Base-by-base conservation (phyloP, 345 rosid genomes). In the Syzygium aqueum region DNA sequence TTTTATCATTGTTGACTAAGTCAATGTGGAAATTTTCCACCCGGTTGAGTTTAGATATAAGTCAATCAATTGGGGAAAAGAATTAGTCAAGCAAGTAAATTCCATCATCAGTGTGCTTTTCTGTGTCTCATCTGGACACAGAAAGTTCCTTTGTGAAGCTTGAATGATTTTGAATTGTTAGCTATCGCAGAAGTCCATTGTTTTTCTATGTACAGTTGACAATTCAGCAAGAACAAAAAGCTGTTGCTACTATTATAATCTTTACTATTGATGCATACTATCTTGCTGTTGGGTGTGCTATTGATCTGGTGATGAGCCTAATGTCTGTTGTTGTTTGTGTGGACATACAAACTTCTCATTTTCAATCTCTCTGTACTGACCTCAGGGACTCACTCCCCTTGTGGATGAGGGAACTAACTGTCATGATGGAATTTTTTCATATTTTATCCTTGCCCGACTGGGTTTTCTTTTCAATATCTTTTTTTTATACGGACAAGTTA, bases 311-410 rank as follows among this genome's bases (percentile, higher is more conserved):
- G 67, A 77, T 84, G 59, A 77, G 57, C 86, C 90, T 14, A 85
- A 87, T 5, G 85, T 87, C 63, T 91, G 90, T 87, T 92, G 94
- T 83, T 92, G 94, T 87, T 92, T 93, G 0, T 93, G 0, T 96
- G 96, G 86, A 92, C 87, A 33, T 91, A 93, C 43, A 92, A 87
- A 87, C 89, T 93, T 95, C 51, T 94, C 95, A 22, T 73, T 96
- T 49, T 93, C 97, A 11, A 92, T 93, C 8, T 95, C 94, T 85
- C 93, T 89, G 33, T 93, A 93, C 87, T 73, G 57, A 12, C 86
- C 90, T 90, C 19, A 46, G 46, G 84, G 91, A 91, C 90, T 86
- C 90, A 93, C 84, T 92, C 86, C 15, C 89, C 78, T 53, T 86
- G 67, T 51, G 56, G 50, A 80, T 30, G 52, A 89, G 88, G 86